Conservation (phyloP, 2,329 filamentous ascomycete species). For the Tolypocladium endophyticum region DNA sequence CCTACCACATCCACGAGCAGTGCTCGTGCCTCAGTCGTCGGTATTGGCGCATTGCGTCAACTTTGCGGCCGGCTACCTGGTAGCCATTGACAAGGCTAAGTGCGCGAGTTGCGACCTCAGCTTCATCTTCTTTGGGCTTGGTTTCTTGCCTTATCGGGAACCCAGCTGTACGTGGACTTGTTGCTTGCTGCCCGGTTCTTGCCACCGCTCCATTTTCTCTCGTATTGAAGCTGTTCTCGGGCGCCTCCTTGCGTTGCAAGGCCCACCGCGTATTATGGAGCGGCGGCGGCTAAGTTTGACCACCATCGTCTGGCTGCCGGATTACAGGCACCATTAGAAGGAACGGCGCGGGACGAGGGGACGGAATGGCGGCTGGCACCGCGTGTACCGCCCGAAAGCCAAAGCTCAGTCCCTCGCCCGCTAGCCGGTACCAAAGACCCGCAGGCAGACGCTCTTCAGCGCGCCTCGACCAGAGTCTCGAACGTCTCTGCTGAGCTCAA, state of each 20-base stretch:
- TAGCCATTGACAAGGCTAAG: not conserved
- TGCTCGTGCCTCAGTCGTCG: not conserved
- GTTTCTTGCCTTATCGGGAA: not conserved
- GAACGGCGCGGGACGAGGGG: constrained; percentile 5
- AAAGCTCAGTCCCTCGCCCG: not conserved
- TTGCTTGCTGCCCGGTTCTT: not conserved
- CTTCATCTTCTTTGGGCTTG: not conserved
- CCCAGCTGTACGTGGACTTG: not conserved
- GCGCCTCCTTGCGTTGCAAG: not conserved
- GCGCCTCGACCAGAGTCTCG: not conserved
- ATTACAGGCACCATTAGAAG: not conserved
- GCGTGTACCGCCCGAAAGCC: not conserved
- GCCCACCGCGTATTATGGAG: not conserved
- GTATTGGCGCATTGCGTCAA: not conserved
- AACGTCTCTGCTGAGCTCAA: not conserved
- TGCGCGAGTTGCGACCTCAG: too few species aligned
- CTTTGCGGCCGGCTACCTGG: not conserved
- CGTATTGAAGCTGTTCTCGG: not conserved
- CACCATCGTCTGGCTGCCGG: not conserved
- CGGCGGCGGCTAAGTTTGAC: not conserved
- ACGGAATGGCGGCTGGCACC: constrained; percentile 1
- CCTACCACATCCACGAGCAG: not conserved
- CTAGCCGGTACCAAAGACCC: not conserved
- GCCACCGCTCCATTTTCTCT: not conserved
- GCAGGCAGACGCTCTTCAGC: not conserved